Evolutionary conservation across 176 grass and related monocot genomes (phyloP).

Genomic region (Oryza nivara): DNA sequence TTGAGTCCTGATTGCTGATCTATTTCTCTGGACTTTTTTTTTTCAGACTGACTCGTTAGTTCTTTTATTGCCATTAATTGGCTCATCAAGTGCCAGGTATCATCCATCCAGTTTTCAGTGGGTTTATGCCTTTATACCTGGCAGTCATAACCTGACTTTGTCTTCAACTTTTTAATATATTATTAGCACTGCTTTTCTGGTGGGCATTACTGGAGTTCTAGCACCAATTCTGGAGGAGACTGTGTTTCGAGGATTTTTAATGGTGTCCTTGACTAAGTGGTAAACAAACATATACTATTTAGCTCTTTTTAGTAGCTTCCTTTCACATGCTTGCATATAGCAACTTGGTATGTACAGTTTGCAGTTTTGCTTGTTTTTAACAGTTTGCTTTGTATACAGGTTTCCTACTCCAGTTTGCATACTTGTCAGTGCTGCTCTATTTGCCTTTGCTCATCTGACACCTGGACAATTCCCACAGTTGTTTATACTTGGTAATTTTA

Average conservation of each 20-base stretch:
- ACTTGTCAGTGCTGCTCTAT: slow-evolving; percentile 77
- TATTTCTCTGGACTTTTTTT: background rate
- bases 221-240: slow-evolving; percentile 97
- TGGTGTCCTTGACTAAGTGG: slow-evolving; percentile 94
- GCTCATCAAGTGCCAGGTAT: slow-evolving; percentile 86
- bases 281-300: slow-evolving; percentile 39
- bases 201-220: slow-evolving; percentile 89
- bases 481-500: slow-evolving; percentile 80
- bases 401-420: slow-evolving; percentile 84
- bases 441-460: slow-evolving; percentile 87
- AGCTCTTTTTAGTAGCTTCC: slow-evolving; percentile 22
- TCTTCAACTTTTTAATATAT: slow-evolving; percentile 32
- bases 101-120: slow-evolving; percentile 18
- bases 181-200: slow-evolving; percentile 79
- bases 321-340: background rate
- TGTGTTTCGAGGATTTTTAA: slow-evolving; percentile 90
- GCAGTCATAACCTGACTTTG: slow-evolving; percentile 29
- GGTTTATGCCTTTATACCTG: slow-evolving; percentile 15
- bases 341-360: background rate
- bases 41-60: slow-evolving; percentile 85
- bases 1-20: slow-evolving; percentile 8
- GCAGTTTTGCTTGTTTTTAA: slow-evolving; percentile 20
- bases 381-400: slow-evolving; percentile 48
- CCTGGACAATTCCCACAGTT: slow-evolving; percentile 91
- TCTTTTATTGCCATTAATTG: slow-evolving; percentile 85